These are phyloP conservation scores for Mucor sp. DNA, from an alignment of 371 early-diverging fungal genomes.

Conservation along the genomic window DNA sequence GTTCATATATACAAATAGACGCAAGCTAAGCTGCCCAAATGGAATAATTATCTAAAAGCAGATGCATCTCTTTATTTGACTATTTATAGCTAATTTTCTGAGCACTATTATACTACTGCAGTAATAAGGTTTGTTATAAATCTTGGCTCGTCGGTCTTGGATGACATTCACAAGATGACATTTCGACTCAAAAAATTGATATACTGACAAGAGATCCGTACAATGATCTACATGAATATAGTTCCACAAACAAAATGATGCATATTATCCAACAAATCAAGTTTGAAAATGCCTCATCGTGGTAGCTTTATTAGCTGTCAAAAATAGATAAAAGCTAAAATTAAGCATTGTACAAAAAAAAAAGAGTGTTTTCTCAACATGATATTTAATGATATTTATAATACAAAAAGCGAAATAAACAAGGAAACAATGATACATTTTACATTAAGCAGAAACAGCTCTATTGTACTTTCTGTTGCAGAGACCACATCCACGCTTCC, in stretches of 20 bases:
- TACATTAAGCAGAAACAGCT: constrained; percentile 4
- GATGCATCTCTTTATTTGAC: no score
- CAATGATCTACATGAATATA: neutral
- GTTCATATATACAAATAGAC: no score
- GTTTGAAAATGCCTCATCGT: neutral
- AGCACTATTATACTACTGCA: no score
- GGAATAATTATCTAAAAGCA: no score
- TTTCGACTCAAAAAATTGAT: no score
- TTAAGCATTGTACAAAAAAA: neutral
- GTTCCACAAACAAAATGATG: neutral
- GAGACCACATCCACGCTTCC: constrained; percentile 24
- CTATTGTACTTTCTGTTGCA: constrained; percentile 4
- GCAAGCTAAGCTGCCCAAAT: no score
- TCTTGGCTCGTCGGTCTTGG: no score
- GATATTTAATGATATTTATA: neutral
- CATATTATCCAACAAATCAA: neutral
- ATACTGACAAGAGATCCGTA: neutral
- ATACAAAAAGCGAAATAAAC: neutral
- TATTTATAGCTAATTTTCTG: no score
- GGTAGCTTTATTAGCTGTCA: neutral
- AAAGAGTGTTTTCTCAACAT: neutral
- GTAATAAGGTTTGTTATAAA: no score
- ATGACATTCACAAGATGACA: no score
- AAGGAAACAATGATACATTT: neutral
- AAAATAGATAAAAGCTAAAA: neutral